Percentiles rank a stretch among this genome's conserved stretches.
phyloP scores from a whole-genome alignment of 768 basidiomycete species.

The Candolleomyces aberdarensis region DNA sequence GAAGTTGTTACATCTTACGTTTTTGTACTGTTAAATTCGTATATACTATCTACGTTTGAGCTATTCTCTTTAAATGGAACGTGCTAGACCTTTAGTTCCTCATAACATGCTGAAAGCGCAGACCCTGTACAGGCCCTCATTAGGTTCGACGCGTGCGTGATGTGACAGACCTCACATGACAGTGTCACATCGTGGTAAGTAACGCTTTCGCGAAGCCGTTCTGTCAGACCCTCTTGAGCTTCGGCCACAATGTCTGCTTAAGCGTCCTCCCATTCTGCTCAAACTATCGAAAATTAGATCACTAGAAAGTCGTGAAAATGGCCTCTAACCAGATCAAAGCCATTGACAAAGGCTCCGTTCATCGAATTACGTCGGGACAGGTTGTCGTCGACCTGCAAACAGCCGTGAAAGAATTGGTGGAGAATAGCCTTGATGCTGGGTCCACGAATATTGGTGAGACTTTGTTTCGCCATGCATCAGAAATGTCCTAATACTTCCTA shows the following conservation, averaged over 20 bases:
- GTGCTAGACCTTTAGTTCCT: no score
- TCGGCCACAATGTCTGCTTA: no score
- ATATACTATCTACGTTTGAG: no score
- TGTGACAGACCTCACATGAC: neutral
- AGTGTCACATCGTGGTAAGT: neutral
- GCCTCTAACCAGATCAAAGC: slow-evolving; percentile 36
- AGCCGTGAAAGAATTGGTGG: slow-evolving; percentile 93
- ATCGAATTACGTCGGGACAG: slow-evolving; percentile 91
- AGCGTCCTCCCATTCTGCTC: neutral
- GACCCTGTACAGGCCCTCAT: neutral
- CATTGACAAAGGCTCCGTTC: slow-evolving; percentile 77
- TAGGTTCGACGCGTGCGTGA: neutral
- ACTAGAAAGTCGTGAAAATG: neutral
- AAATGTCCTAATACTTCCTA: slow-evolving; percentile 23
- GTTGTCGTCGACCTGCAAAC: slow-evolving; percentile 93
- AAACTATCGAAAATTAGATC: neutral
- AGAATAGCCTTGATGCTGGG: slow-evolving; percentile 93
- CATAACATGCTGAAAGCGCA: no score
- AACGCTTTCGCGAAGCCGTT: no score
- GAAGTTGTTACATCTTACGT: no score
- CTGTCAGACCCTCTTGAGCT: no score
- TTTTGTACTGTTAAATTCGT: no score
- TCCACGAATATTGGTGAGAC: slow-evolving; percentile 78
- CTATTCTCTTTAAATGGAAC: no score
- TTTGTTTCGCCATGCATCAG: neutral